Percentiles rank a stretch among this genome's conserved stretches.
phyloP scores from a whole-genome alignment of 805 yeast species.

The Ogataea degrootiae region DNA sequence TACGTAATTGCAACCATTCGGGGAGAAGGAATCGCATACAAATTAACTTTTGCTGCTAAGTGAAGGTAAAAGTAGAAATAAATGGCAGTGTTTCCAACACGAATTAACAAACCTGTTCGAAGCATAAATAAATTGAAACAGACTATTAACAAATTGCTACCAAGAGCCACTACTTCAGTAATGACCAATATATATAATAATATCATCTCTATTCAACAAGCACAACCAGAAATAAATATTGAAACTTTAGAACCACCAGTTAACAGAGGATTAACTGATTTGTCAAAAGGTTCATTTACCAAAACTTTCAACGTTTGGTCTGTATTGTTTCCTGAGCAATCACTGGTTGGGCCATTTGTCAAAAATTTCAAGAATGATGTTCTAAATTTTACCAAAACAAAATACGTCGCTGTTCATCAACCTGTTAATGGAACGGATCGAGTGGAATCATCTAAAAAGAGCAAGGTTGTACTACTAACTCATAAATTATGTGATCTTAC shows the following conservation, averaged over 20 bases:
- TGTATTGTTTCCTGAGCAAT: conserved; percentile 66
- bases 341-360: conserved; percentile 55
- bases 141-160: too few species aligned
- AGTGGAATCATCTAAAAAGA: conserved; percentile 34
- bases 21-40: too few species aligned
- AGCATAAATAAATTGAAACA: too few species aligned
- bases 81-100: too few species aligned
- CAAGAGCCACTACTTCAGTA: background rate
- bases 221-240: conserved; percentile 7
- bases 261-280: conserved; percentile 54
- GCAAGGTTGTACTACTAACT: conserved; percentile 44
- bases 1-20: too few species aligned
- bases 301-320: conserved; percentile 57
- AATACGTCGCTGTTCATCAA: background rate
- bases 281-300: conserved; percentile 65
- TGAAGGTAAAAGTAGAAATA: too few species aligned
- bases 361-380: conserved; percentile 54
- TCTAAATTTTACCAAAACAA: conserved; percentile 56
- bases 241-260: conserved; percentile 52
- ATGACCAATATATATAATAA: background rate
- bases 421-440: conserved; percentile 26
- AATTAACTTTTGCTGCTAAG: too few species aligned
- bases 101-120: too few species aligned
- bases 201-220: too few species aligned
- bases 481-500: conserved; percentile 41